Base-by-base conservation (phyloP, 75 land plant species). In the Larix kaempferi region DNA sequence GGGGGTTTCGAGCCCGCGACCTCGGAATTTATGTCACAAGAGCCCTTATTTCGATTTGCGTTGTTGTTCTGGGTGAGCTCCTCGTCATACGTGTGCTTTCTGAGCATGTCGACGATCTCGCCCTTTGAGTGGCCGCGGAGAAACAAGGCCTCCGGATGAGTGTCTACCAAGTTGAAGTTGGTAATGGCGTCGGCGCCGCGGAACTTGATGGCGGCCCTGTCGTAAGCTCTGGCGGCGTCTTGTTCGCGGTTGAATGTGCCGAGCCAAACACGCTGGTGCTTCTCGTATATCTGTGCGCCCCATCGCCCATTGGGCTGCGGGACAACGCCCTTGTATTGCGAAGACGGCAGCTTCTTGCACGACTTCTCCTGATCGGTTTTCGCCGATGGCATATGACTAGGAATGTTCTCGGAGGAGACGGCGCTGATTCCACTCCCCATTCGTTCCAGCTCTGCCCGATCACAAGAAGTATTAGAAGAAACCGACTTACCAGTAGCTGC, bases 231-330 rank as follows among this genome's bases (percentile, higher is more conserved):
- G 13, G 98, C 98, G 10, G 85, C 98, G 37, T 94, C 97, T 39
- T 92, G 89, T 10, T 94, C 92, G 21, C 86, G 86, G 78, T 92
- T 83, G 83, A 83, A 94, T 25, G 98, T 94, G n/a, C 98, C 98
- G 74, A 94, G 74, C 98, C 98, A 94, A 0, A 87, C 84, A 2
- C 95, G 85, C 27, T 85, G 81, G 23, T 79, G 80, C 39, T 91
- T 94, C 81, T 94, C 98, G 35, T 94, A 84, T 56, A 94, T 94
- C 88, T 94, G 93, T 17, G 97, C 97, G 65, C 95, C 97, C 91
- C 92, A 94, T 57, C 94, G 84, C 35, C 97, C 97, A 82, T 94
- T 93, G 22, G 95, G 92, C 87, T 90, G 94, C 21, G 82, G 86
- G 1, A 92, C 92, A 6, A 90, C 90, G 10, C 94, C 94, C 19